These are phyloP conservation scores for Sordariomycetes sp. DNA, from an alignment of 2,329 filamentous ascomycete genomes.

Conservation along the genomic window DNA sequence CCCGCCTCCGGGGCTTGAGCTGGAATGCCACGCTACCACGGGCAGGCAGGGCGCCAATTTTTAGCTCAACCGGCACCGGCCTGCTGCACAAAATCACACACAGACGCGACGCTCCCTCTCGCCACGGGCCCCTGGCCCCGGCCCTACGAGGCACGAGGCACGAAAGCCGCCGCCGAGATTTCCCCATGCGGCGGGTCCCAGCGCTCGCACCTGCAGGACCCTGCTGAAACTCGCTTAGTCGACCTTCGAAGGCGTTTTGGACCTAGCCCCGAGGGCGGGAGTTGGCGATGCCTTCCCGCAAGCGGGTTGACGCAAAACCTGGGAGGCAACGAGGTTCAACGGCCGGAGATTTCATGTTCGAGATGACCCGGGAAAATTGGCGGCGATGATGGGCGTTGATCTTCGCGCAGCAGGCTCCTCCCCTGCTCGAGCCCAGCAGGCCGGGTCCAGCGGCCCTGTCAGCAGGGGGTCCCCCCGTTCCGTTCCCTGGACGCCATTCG, in stretches of 20 bases:
- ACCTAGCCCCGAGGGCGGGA: too few relatives aligned
- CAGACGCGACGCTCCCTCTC: background rate
- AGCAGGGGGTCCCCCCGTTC: background rate
- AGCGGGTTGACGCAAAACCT: too few relatives aligned
- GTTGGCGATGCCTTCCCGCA: too few relatives aligned
- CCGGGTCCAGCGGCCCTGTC: background rate
- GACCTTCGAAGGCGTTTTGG: background rate
- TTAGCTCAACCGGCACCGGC: background rate
- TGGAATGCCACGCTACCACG: background rate
- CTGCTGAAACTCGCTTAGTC: background rate
- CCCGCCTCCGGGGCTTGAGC: background rate
- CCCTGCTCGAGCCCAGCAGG: conserved; percentile 2
- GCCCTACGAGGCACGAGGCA: too few relatives aligned
- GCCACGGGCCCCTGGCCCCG: background rate
- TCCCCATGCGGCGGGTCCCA: background rate
- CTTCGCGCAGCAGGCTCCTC: background rate
- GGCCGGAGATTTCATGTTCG: too few relatives aligned
- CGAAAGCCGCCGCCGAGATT: background rate
- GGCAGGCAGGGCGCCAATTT: background rate
- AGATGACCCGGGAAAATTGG: too few relatives aligned
- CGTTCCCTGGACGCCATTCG: too few relatives aligned
- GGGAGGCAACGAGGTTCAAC: too few relatives aligned
- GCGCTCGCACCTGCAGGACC: background rate
- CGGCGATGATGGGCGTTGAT: background rate
- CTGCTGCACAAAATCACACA: background rate